A percentile compares a stretch with the other conserved stretches of the same genome.
Evolutionary conservation across 345 rosid species (phyloP).

Genomic region (Trapa bicornis): DNA sequence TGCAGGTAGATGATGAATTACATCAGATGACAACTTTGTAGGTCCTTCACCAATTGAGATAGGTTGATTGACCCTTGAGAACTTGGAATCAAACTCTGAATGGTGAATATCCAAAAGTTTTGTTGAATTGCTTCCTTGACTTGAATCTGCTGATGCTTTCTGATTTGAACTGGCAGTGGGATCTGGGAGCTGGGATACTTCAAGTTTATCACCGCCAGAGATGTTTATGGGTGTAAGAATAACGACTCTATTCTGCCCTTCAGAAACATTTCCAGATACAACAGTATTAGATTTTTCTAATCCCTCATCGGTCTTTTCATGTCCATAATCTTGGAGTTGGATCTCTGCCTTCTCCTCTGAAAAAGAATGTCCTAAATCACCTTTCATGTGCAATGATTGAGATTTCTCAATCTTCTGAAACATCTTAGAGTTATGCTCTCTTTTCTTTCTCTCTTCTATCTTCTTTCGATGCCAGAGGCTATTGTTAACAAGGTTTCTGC

Average conservation of each 20-base stretch:
- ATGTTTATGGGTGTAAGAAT: constrained; percentile 37
- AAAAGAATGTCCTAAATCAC: constrained; percentile 15
- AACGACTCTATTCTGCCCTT: constrained; percentile 25
- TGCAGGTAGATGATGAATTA: constrained; percentile 22
- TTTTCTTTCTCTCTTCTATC: constrained; percentile 18
- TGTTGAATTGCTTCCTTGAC: constrained; percentile 3
- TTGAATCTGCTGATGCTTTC: constrained; percentile 20
- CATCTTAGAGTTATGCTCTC: constrained; percentile 18
- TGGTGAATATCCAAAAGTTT: constrained; percentile 18
- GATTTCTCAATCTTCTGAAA: constrained; percentile 10
- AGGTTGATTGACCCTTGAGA: constrained; percentile 7
- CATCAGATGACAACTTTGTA: constrained; percentile 19
- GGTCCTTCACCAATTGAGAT: constrained; percentile 16
- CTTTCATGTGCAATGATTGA: constrained; percentile 9
- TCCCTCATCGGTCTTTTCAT: constrained; percentile 20
- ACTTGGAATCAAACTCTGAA: constrained; percentile 12
- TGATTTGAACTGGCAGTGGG: constrained; percentile 13
- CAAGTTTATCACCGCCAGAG: constrained; percentile 21
- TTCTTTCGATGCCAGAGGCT: constrained; percentile 13
- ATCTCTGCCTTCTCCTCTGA: constrained; percentile 17
- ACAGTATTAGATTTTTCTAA: constrained; percentile 14
- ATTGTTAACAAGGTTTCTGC: constrained; percentile 15
- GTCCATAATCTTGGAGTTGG: constrained; percentile 14
- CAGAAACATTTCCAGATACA: constrained; percentile 14
- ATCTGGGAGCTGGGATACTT: constrained; percentile 18